A percentile compares a stretch with the other conserved stretches of the same genome.
Conservation (phyloP, 352 stramenopile genomes). For the Albugo candida region DNA sequence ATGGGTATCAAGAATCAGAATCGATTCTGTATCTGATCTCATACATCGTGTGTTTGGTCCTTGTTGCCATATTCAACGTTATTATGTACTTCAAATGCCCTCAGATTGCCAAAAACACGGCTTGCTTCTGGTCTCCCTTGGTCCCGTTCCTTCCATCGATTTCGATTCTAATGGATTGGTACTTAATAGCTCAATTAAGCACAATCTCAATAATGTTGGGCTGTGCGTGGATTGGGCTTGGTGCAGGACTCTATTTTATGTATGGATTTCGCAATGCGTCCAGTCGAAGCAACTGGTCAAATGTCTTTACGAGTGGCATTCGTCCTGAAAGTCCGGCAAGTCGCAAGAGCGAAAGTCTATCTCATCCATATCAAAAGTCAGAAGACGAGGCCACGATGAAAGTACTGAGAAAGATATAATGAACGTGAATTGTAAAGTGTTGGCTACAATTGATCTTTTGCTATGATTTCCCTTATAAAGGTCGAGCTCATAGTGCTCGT, state of each 20-base stretch:
- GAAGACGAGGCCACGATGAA: too few species aligned
- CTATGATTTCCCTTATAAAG: conserved; percentile 56
- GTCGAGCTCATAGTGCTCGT: conserved; percentile 68
- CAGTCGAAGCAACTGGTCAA: conserved; percentile 29
- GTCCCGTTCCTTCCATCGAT: conserved; percentile 43
- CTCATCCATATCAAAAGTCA: too few species aligned
- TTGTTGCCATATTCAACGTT: conserved; percentile 31
- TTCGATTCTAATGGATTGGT: conserved; percentile 45
- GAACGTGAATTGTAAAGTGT: not conserved
- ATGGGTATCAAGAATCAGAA: conserved; percentile 34
- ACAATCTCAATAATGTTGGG: conserved; percentile 26
- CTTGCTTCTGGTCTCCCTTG: conserved; percentile 37
- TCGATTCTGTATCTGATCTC: not conserved
- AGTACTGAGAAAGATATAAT: not conserved
- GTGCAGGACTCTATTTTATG: conserved; percentile 45
- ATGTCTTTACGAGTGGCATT: too few species aligned
- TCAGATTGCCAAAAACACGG: conserved; percentile 20
- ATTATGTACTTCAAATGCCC: conserved; percentile 39
- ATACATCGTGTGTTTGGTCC: conserved; percentile 11
- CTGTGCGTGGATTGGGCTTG: conserved; percentile 28
- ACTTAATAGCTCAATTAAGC: conserved; percentile 37
- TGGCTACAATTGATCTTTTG: conserved; percentile 4
- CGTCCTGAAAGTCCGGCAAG: too few species aligned
- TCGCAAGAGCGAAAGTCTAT: too few species aligned
- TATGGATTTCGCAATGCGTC: conserved; percentile 56